Conservation (phyloP, 2,329 filamentous ascomycete species). For the Pseudogymnoascus sp. region DNA sequence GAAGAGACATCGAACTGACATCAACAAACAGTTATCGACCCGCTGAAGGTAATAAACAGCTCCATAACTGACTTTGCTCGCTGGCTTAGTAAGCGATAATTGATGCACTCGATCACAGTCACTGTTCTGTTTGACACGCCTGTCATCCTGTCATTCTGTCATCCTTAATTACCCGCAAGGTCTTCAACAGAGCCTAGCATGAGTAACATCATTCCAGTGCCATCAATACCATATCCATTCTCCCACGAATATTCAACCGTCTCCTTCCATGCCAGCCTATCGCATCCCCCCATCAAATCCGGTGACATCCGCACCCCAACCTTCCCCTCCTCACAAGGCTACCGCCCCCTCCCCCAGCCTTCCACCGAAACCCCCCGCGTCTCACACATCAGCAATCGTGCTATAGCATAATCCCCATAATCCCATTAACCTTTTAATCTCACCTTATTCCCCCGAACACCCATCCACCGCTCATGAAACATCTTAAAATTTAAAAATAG, state of each 20-base stretch:
- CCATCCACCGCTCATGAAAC: not conserved
- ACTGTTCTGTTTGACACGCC: slow-evolving; percentile 24
- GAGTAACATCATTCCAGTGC: slow-evolving; percentile 31
- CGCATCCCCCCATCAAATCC: not conserved
- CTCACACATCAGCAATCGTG: not conserved
- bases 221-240: slow-evolving; percentile 32
- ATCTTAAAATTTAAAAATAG: not conserved
- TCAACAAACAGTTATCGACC: not conserved
- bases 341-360: not conserved
- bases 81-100: not conserved
- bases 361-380: not conserved
- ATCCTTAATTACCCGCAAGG: slow-evolving; percentile 23
- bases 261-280: not conserved
- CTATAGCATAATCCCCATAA: not conserved
- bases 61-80: not conserved
- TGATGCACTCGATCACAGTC: slow-evolving; percentile 19
- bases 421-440: not conserved
- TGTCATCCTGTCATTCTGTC: slow-evolving; percentile 22
- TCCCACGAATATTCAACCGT: not conserved
- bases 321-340: not conserved
- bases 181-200: slow-evolving; percentile 29
- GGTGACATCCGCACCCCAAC: not conserved
- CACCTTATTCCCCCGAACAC: not conserved
- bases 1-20: not conserved
- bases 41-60: not conserved